A percentile compares a stretch with the other conserved stretches of the same genome.
These are phyloP conservation scores for Ogataea methanolica DNA, from an alignment of 805 yeast genomes.

Conservation along the genomic window DNA sequence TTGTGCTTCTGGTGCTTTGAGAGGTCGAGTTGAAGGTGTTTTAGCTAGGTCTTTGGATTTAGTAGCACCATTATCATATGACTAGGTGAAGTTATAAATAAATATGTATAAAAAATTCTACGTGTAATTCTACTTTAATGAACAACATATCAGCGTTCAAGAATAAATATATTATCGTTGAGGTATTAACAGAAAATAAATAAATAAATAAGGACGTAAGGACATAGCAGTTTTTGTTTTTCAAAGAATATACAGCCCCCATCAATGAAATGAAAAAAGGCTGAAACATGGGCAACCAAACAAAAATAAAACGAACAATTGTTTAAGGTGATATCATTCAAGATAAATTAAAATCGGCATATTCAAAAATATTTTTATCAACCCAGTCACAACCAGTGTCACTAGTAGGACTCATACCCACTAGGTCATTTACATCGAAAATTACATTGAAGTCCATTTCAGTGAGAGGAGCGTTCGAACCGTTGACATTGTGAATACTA, in stretches of 20 bases:
- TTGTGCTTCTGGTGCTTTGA: slow-evolving; percentile 70
- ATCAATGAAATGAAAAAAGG: neutral
- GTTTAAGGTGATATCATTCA: neutral
- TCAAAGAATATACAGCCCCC: neutral
- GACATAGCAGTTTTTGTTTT: too few relatives aligned
- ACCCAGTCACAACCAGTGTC: slow-evolving; percentile 60
- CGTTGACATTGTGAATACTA: neutral
- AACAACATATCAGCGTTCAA: neutral
- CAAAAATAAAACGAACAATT: neutral
- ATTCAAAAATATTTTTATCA: slow-evolving; percentile 42
- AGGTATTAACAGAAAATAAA: neutral
- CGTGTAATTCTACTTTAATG: neutral
- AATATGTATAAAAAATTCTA: neutral
- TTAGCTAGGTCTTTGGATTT: slow-evolving; percentile 71
- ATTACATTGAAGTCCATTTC: slow-evolving; percentile 25
- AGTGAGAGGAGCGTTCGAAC: slow-evolving; percentile 9
- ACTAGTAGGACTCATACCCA: slow-evolving; percentile 25
- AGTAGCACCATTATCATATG: slow-evolving; percentile 73
- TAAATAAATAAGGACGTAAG: neutral
- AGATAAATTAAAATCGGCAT: slow-evolving; percentile 25
- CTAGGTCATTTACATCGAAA: slow-evolving; percentile 15
- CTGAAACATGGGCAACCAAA: neutral
- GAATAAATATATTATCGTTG: neutral
- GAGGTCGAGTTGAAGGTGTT: slow-evolving; percentile 79
- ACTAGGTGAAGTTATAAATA: slow-evolving; percentile 1